Base-by-base conservation (phyloP, 805 yeast genomes). In the Candida insectorum region DNA sequence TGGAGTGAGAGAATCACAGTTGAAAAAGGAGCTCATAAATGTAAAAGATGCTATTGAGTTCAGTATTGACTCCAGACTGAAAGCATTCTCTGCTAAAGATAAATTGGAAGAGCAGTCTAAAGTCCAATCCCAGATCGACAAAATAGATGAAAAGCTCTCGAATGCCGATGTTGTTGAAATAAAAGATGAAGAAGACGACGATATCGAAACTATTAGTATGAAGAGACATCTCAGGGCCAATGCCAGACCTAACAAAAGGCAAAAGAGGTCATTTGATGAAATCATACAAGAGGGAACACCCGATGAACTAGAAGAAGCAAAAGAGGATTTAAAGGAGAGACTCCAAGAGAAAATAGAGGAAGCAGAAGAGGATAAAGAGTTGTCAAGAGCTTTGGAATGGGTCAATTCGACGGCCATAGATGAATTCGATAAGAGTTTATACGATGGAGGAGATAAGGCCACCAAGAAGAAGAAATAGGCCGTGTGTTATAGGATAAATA, bases 1-100 rank as follows among this genome's bases (percentile, higher is more conserved):
- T 72, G 96, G 96, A 3, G 65, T 62, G 32, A 62, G 95, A 28
- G 97, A 88, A 50, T 69, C 77, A 12, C 67, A 62, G 23, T 65
- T 89, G 29, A 61, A 75, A 24, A 81, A 80, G 45, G 94, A 84
- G 46, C 52, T 85, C 26, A 51, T 59, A 6, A 56, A 60, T 3
- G 67, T 78, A 16, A 71, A 73, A 41, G 81, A 75, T 8, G 69
- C 73, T 12, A 67, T 84, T 16, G 52, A 53, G 21, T 57, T 67
- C 9, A 75, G 87, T 45, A 74, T 85, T 44, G 62, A 55, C 8
- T 72, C 85, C 1, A 69, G 95, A 39, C 62, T 73, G 17, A 71
- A 70, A 37, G 76, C 81, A 3, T 28, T 55, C 38, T 31, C 43
- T 3, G 35, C 25, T n/a, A 44, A 36, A n/a, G 49, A 40, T 2